phyloP scores from a whole-genome alignment of 495 filamentous ascomycete genomes.

The Aspergillus heteromorphus region DNA sequence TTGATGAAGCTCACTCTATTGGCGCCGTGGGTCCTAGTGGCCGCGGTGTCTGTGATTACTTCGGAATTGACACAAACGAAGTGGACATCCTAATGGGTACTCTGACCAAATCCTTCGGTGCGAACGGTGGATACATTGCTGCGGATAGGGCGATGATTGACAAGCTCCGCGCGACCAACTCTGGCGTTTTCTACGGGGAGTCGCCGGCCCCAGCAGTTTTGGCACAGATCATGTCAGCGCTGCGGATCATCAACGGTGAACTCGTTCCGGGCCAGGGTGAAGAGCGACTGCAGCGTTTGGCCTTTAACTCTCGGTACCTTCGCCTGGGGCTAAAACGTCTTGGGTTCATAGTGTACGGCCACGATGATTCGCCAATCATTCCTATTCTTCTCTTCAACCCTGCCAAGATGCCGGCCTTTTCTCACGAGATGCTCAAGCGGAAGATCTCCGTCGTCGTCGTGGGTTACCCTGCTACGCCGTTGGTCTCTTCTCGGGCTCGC shows the following conservation, averaged over 20 bases:
- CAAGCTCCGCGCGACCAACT: constrained; percentile 79
- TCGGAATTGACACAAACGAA: constrained; percentile 78
- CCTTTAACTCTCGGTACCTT: constrained; percentile 97
- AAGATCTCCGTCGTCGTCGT: constrained; percentile 99
- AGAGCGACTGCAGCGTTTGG: constrained; percentile 90
- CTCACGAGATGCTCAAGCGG: constrained; percentile 93
- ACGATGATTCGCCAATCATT: constrained; percentile 97
- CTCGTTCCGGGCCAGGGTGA: constrained; percentile 86
- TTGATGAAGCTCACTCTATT: constrained; percentile 96
- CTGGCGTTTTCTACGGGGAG: constrained; percentile 83
- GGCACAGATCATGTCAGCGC: constrained; percentile 77
- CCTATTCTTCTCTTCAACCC: constrained; percentile 92
- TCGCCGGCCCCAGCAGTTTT: constrained; percentile 81
- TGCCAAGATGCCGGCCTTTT: constrained; percentile 96
- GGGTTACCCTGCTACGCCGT: constrained; percentile 94
- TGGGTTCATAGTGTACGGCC: constrained; percentile 92
- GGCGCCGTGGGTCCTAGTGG: constrained; percentile 86
- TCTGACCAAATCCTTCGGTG: constrained; percentile 95
- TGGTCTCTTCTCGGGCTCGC: constrained; percentile 87
- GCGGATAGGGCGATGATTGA: constrained; percentile 88
- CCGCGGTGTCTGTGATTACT: constrained; percentile 95
- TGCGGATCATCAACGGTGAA: constrained; percentile 85
- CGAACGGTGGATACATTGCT: constrained; percentile 94
- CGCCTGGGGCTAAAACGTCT: constrained; percentile 94
- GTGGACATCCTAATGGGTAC: constrained; percentile 98